Conservation (phyloP, 1,284 basidiomycete genomes). For the Pyrrhoderma noxium region DNA sequence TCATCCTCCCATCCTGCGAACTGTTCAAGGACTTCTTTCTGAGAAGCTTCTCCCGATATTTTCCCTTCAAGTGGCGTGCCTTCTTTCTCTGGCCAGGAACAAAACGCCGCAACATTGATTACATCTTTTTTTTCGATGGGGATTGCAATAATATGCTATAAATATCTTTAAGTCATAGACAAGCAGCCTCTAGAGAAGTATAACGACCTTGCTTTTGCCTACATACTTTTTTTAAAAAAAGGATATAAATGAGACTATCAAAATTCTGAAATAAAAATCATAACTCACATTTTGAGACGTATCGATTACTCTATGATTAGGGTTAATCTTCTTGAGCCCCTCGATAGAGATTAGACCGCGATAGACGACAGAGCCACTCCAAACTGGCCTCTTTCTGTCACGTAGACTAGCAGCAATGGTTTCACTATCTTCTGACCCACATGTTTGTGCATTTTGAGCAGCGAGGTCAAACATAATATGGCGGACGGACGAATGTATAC, state of each 20-base stretch:
- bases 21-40: slow-evolving; percentile 26
- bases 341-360: slow-evolving; percentile 33
- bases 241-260: neutral
- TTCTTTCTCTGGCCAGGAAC: slow-evolving; percentile 28
- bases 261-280: neutral
- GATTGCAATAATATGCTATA: slow-evolving; percentile 24
- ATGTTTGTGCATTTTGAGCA: slow-evolving; percentile 11
- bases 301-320: slow-evolving; percentile 30
- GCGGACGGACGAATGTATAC: slow-evolving; percentile 29
- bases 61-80: slow-evolving; percentile 37
- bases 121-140: slow-evolving; percentile 23
- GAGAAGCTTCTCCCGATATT: slow-evolving; percentile 32
- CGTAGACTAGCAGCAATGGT: neutral
- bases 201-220: slow-evolving; percentile 35
- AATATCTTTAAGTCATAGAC: slow-evolving; percentile 28
- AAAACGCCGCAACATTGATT: slow-evolving; percentile 39
- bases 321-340: slow-evolving; percentile 26
- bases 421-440: slow-evolving; percentile 14
- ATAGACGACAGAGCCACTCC: slow-evolving; percentile 34
- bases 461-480: slow-evolving; percentile 2
- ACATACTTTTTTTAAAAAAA: slow-evolving; percentile 31
- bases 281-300: slow-evolving; percentile 32
- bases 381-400: slow-evolving; percentile 5
- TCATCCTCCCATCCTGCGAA: slow-evolving; percentile 38
- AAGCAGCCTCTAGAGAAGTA: slow-evolving; percentile 18